Evolutionary conservation across 2,329 filamentous ascomycete species (phyloP), one percentile per base, ranked within the genome.

Genomic region (Neoscytalidium dimidiatum): DNA sequence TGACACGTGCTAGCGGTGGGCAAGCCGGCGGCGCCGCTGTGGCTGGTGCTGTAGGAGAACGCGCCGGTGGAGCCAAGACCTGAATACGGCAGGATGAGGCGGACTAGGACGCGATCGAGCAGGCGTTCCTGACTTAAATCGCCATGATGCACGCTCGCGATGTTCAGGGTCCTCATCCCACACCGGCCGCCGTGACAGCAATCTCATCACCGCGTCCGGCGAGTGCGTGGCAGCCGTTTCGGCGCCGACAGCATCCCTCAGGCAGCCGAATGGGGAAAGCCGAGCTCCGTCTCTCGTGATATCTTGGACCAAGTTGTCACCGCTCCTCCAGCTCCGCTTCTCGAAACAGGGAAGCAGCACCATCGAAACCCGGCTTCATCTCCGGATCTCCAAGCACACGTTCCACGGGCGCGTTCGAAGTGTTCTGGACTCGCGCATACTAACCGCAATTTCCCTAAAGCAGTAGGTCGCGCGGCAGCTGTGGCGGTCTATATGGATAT

Each of bases 361-460:
- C 41, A 21, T 43, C 21, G 52, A 46, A 58, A 23, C 38, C 38
- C 56, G 38, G 53, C 56, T 35, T 60, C 56, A 60, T 60, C 56
- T 60, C 56, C 56, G 56, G 56, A 60, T 60, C 56, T 46, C 56
- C 26, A 21, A 31, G 38, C 33, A 60, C 56, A 46, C 28, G 56
- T 60, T 60, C 56, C n/a, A 41, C 19, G 26, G 38, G 33, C 19
- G 38, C 7, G 61, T 31, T 44, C 33, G 11, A 11, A 21, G 44
- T 21, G 48, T 56, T 63, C 61, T 53, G 35, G 61, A 43, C 48
- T 60, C 56, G 49, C 48, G 28, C 49, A 17, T 43, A 26, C 48
- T 63, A 53, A 53, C 33, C 41, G 61, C 48, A 63, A 53, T 46
- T 14, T 63, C 33, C 49, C 61, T 51, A 52, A 63, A 43, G 60